phyloP scores from a whole-genome alignment of 169 alveolate species.

The Eimeria sp. region DNA sequence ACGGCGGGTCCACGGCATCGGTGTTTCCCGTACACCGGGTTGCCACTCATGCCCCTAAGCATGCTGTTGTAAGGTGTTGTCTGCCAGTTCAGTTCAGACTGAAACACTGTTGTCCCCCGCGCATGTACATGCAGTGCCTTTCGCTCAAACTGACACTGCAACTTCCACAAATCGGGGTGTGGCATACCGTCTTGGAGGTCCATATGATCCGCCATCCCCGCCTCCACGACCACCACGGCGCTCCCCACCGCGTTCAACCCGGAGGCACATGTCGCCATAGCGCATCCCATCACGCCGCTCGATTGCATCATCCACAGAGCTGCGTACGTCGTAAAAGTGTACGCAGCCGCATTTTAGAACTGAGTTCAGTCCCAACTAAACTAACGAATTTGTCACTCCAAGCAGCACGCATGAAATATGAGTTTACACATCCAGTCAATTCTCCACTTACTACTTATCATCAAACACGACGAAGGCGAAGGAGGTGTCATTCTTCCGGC shows the following conservation, averaged over 20 bases:
- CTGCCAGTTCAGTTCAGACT: neutral
- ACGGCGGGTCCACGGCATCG: neutral
- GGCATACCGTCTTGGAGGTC: conserved; percentile 61
- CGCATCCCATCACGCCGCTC: conserved; percentile 87
- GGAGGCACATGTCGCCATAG: conserved; percentile 83
- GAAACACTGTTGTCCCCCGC: neutral
- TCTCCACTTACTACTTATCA: conserved; percentile 80
- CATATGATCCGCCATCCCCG: conserved; percentile 55
- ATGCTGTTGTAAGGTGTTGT: neutral
- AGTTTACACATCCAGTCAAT: neutral
- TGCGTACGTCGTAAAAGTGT: conserved; percentile 43
- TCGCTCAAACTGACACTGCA: neutral
- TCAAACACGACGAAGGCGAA: conserved; percentile 89
- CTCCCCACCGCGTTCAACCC: conserved; percentile 60
- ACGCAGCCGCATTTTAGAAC: neutral
- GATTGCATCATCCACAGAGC: conserved; percentile 88
- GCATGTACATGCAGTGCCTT: neutral
- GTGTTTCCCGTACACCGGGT: neutral
- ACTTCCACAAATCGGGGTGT: neutral
- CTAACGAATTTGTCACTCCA: neutral
- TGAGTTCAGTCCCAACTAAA: neutral
- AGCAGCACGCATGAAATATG: neutral
- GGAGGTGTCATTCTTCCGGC: conserved; percentile 85
- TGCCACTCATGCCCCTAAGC: neutral
- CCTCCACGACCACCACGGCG: conserved; percentile 64